phyloP scores from a whole-genome alignment of 306 rosid species.

The Fragaria iinumae region DNA sequence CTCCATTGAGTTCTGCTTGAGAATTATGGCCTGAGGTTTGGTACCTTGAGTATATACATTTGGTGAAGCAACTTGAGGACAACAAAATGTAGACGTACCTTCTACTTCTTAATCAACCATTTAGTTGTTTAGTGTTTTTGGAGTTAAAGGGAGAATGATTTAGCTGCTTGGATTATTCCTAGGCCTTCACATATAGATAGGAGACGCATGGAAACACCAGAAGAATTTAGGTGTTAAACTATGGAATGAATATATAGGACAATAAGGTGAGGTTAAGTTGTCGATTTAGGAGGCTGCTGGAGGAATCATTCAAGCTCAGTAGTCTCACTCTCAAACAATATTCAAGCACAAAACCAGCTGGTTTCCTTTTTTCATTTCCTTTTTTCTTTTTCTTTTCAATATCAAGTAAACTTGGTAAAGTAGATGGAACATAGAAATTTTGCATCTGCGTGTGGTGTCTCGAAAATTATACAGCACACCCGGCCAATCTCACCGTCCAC shows the following conservation, averaged over 20 bases:
- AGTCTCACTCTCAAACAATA: not conserved
- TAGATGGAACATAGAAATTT: too few relatives aligned
- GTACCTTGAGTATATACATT: not conserved
- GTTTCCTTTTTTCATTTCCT: too few relatives aligned
- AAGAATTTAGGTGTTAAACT: not conserved
- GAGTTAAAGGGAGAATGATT: not conserved
- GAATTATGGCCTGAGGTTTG: not conserved
- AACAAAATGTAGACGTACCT: not conserved
- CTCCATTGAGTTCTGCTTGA: slow-evolving; percentile 14
- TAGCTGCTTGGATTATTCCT: not conserved
- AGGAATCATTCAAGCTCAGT: not conserved
- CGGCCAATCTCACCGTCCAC: too few relatives aligned
- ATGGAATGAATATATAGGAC: not conserved
- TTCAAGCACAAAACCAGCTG: too few relatives aligned
- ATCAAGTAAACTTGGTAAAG: too few relatives aligned
- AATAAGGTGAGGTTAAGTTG: not conserved
- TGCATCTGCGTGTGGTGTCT: too few relatives aligned
- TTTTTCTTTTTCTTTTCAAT: too few relatives aligned
- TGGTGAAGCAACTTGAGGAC: not conserved
- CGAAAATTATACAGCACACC: too few relatives aligned
- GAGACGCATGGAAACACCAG: not conserved
- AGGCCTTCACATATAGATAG: not conserved
- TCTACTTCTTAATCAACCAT: not conserved
- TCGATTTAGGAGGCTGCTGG: not conserved
- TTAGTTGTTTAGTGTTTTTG: not conserved